Percentiles rank a stretch among this genome's conserved stretches.
Evolutionary conservation across 768 basidiomycete species (phyloP).

Genomic region (Clavulina sp.): DNA sequence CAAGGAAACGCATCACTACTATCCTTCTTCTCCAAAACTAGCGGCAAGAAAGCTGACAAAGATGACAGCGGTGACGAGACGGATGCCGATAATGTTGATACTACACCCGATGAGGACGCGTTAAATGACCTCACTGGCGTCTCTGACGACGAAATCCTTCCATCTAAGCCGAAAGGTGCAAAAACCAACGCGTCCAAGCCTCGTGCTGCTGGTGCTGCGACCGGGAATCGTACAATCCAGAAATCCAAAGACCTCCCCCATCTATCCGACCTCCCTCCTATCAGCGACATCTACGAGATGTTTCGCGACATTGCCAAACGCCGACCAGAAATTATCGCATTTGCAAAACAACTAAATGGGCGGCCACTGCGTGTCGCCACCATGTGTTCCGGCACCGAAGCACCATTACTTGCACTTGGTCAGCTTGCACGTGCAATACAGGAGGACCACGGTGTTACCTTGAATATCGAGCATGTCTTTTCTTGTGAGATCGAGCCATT

Average conservation of each 20-base stretch:
- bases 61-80: no score
- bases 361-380: constrained; percentile 85
- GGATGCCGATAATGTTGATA: no score
- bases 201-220: no score
- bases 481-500: constrained; percentile 96
- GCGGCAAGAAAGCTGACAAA: no score
- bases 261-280: constrained; percentile 59
- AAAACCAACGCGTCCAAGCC: no score
- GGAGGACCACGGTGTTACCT: constrained; percentile 41
- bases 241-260: constrained; percentile 21
- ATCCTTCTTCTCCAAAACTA: no score
- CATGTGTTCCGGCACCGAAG: constrained; percentile 96
- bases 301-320: constrained; percentile 23
- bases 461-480: constrained; percentile 82
- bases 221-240: background rate
- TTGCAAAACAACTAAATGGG: constrained; percentile 28
- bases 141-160: no score
- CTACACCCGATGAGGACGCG: no score
- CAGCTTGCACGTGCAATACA: constrained; percentile 62
- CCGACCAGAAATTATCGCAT: constrained; percentile 14
- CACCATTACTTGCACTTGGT: constrained; percentile 77
- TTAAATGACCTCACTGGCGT: no score
- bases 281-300: constrained; percentile 40
- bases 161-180: no score
- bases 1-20: no score